Base-by-base conservation (phyloP, 129 eudicot genomes). In the Lactuca saligna region DNA sequence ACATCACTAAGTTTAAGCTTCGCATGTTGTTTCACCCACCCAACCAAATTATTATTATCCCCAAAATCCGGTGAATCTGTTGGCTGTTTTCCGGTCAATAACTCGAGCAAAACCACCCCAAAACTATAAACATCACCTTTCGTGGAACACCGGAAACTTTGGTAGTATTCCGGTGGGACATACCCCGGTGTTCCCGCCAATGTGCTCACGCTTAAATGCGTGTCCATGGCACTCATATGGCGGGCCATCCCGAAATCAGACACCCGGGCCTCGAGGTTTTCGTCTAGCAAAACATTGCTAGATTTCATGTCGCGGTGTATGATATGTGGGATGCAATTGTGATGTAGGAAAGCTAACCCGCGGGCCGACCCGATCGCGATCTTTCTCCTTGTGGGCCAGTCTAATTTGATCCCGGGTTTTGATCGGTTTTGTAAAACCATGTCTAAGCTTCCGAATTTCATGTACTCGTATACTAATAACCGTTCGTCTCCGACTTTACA, bases 191-290 rank as follows among this genome's bases (percentile, higher is more conserved):
- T 89, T 0, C 96, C 96, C 1, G 96, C 96, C 37, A 89, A 69
- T 9, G 96, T 89, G 79, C 96, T 89, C 6, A 89, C 96, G 70
- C 96, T 89, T 74, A 89, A 77, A 44, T 89, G 96, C 3, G 96
- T 89, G 82, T 89, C 96, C 89, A 86, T 81, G 8, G 86, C 87
- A 54, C 85, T 89, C 89, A 89, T 75, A 2, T 69, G 77, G 74
- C 96, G 78, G 4, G 96, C 96, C 96, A 89, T 89, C 34, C 96
- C 96, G 32, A 89, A 89, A 81, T 89, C 96, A 3, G 96, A 89
- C 0, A 89, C 96, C 54, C 96, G 75, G 1, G 92, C 92, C 50
- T 89, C 92, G 39, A 83, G 37, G 54, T 89, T 79, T 48, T 83
- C 92, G 33, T 89, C 96, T 0, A 89, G 68, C 63, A 89, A 54